Evolutionary conservation across 2,329 filamentous ascomycete species (phyloP), one percentile per base, ranked within the genome.

Genomic region (Aspergillus oerlinghausenensis): DNA sequence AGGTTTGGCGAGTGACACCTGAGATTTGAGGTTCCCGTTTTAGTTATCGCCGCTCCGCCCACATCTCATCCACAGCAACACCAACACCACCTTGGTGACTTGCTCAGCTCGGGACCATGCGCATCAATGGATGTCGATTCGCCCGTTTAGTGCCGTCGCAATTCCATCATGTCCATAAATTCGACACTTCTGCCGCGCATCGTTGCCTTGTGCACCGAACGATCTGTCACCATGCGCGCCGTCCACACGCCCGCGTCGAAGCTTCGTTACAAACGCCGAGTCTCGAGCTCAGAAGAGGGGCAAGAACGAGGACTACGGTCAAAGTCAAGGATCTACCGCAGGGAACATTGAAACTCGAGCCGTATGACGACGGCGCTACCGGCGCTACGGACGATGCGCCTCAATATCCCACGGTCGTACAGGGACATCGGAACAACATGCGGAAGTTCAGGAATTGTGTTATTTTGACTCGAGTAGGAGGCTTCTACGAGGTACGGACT

Each of bases 401-500:
- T 21, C 79, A 79, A 57, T 97, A 97, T 73, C 92, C 94, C 17
- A 89, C 90, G n/a, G 89, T 97, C 50, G 79, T 97, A 56, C 84
- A 91, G 68, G 92, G 96, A 71, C 93, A 90, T 28, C 84, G 86
- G 55, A 90, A 87, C 63, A 95, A 96, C 75, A 96, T 97, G 88
- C 82, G 86, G 64, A 92, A 88, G 67, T 97, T 96, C 75, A 84
- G 87, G 67, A 91, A 95, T 66, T 97, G 93, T 74, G 89, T 99
- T 42, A 74, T 99, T 7, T 77, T 99, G 58, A 99, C 94, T 3
- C 85, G 93, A 55, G 92, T 99, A 28, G 94, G 94, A 55, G 88
- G 92, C 58, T 99, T 99, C 75, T 99, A 97, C 75, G 94, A 99
- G 75, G 80, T 81, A 73, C 48, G 67, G 28, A 43, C 43, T 42